phyloP scores from a whole-genome alignment of 352 stramenopile genomes.

The Pythium inflatum region DNA sequence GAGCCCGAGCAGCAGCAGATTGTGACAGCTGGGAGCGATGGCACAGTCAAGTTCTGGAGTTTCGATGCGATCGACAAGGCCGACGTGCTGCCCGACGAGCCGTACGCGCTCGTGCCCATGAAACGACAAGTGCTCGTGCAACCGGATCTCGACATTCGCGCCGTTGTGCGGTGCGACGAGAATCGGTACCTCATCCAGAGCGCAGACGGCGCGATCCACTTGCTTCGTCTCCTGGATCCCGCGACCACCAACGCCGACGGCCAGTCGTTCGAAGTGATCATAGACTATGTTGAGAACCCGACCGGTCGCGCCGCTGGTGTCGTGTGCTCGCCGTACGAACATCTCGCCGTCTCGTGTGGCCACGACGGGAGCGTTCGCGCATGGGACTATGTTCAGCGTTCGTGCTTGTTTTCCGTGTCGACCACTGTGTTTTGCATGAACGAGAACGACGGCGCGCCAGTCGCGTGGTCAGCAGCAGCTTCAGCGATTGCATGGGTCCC shows the following conservation, averaged over 20 bases:
- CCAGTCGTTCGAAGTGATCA: constrained; percentile 46
- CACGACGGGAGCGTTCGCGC: constrained; percentile 84
- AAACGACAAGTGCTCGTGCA: constrained; percentile 61
- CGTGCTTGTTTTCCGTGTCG: constrained; percentile 41
- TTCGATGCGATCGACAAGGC: constrained; percentile 86
- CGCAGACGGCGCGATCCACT: constrained; percentile 52
- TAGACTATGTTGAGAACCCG: constrained; percentile 67
- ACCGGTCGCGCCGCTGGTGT: constrained; percentile 76
- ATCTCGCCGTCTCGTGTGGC: constrained; percentile 82
- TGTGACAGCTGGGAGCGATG: constrained; percentile 81
- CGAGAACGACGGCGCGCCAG: constrained; percentile 20
- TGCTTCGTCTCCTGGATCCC: constrained; percentile 40
- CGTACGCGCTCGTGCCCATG: constrained; percentile 72
- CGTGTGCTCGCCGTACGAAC: constrained; percentile 82
- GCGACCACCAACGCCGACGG: constrained; percentile 11
- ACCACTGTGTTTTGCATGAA: constrained; percentile 25
- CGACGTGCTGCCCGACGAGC: constrained; percentile 82
- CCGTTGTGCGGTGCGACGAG: constrained; percentile 51
- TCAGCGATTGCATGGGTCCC: constrained; percentile 81
- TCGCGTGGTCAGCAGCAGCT: constrained; percentile 47
- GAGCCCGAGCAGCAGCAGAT: constrained; percentile 52
- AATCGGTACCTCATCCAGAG: constrained; percentile 71
- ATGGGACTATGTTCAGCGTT: constrained; percentile 87
- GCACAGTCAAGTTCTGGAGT: constrained; percentile 90
- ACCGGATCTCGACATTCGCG: constrained; percentile 68